Base-by-base conservation (phyloP, 2,329 filamentous ascomycete genomes). In the Bipolaris gigantea region DNA sequence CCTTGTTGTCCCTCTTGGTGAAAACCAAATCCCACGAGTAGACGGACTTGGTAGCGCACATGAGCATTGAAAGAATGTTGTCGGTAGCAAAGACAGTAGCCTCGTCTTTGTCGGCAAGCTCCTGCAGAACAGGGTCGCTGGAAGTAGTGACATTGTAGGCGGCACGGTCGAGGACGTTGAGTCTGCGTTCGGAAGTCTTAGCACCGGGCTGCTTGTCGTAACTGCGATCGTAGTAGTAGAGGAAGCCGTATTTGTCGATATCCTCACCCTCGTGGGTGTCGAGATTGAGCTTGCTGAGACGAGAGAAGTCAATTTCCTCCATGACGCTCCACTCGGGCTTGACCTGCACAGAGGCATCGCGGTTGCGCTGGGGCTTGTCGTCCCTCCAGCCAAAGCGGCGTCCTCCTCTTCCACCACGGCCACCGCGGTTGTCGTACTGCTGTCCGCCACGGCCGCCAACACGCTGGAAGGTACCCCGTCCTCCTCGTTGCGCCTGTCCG, bases 11-110 rank as follows among this genome's bases (percentile, higher is more conserved):
- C 76, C 95, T 91, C 76, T 90, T 88, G 60, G 91, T 82, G 71
- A 99, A 95, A 73, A 99, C 89, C 69, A 99, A 88, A 77, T 99
- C 94, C 94, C 94, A 99, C 39, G 92, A 92, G 82, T 97, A 97
- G 60, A 99, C 90, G 53, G 91, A 96, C 70, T 95, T 90, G 55
- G 94, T 90, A 47, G 94, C 87, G 79, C 94, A 99, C 94, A 99
- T 99, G 69, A 99, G 88, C 92, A 97, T 97, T 63, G 93, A 97
- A 56, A 99, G 85, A 69, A 99, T 92, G 79, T 89, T 96, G 77
- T 97, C 92, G 40, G 94, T 97, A 60, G 94, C 92, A 73, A 97
- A 99, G 71, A 99, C 93, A 65, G 90, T 94, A 42, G 92, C 94
- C 79, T 97, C 92, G 72, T 96, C 87, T 81, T 92, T 95, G 69